Evolutionary conservation across 2,329 filamentous ascomycete species (phyloP), one percentile per base, ranked within the genome.

Genomic region (Proliferodiscus dingleyae): DNA sequence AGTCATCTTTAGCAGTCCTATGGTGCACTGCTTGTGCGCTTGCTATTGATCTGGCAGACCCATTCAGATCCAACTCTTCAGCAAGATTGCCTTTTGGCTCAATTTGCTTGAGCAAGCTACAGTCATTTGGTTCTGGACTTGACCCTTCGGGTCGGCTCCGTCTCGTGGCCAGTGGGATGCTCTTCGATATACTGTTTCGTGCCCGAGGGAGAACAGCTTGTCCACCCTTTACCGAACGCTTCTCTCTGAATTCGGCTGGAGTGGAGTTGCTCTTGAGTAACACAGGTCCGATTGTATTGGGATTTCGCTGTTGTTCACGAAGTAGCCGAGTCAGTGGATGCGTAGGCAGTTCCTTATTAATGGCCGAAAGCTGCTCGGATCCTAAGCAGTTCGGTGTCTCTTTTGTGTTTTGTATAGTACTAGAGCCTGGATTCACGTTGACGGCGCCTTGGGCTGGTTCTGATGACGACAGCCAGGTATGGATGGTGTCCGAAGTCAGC

Each of bases 1-100:
- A 73, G 3, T 69, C 61, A 54, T 79, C 72, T 57, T 70, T 69
- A 16, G 57, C 59, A 8, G 62, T 51, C 29, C 64, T 63, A 21
- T 56, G 42, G 16, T 47, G 43, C 47, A 30, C 38, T 15, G 50
- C 46, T 41, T 50, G 44, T 19, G 16, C 37, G 11, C 36, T 43
- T 16, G 43, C 4, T 11, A 29, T 15, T 22, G 45, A 21, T 32
- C 52, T 33, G 4, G 38, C 22, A 10, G 21, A 19, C n/a, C 26
- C 16, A 4, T 40, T 32, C 39, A 38, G 37, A 8, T 29, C n/a
- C n/a, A 9, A 15, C 26, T 24, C 26, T 28, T 30, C 23, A 21
- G 21, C n/a, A 28, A n/a, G 37, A 30, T 37, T 42, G n/a, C 47
- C 37, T n/a, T 59, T 55, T 43, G 56, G 47, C 37, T 55, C 47